A percentile compares a stretch with the other conserved stretches of the same genome.
phyloP scores from a whole-genome alignment of 2,329 filamentous ascomycete genomes.

The Rutstroemia sydowiana region DNA sequence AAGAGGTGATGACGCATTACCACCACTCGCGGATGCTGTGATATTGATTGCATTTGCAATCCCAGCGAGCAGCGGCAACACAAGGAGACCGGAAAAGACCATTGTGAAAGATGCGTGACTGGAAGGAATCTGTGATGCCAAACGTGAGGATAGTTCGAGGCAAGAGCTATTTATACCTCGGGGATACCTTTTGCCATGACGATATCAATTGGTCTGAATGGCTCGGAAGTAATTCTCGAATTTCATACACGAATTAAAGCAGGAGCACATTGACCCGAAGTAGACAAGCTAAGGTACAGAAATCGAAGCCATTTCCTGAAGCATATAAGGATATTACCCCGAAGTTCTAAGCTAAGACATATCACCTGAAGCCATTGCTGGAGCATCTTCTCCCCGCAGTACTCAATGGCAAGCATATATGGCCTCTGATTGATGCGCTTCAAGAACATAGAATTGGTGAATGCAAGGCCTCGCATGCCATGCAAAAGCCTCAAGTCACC shows the following conservation, averaged over 20 bases:
- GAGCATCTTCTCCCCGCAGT: neutral
- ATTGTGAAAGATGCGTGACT: neutral
- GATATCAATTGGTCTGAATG: neutral
- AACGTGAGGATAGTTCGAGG: neutral
- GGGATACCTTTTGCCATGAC: constrained; percentile 4
- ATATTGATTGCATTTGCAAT: constrained; percentile 22
- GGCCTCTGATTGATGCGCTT: constrained; percentile 12
- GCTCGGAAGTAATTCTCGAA: neutral
- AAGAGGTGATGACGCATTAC: constrained; percentile 24
- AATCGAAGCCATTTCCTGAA: neutral
- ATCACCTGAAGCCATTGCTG: neutral
- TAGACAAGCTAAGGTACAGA: neutral
- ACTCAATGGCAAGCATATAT: neutral
- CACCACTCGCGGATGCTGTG: constrained; percentile 22
- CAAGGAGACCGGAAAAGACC: constrained; percentile 1
- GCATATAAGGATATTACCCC: neutral
- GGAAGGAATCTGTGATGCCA: neutral
- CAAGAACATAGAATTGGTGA: neutral
- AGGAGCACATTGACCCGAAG: neutral
- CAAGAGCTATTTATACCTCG: neutral
- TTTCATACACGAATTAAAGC: neutral
- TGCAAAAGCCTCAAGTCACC: too few species aligned
- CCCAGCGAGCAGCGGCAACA: constrained; percentile 11
- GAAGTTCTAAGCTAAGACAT: neutral
- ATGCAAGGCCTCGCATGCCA: neutral